Percentiles rank a stretch among this genome's conserved stretches.
Conservation (phyloP, 129 eudicot genomes). For the Flaveria bidentis region DNA sequence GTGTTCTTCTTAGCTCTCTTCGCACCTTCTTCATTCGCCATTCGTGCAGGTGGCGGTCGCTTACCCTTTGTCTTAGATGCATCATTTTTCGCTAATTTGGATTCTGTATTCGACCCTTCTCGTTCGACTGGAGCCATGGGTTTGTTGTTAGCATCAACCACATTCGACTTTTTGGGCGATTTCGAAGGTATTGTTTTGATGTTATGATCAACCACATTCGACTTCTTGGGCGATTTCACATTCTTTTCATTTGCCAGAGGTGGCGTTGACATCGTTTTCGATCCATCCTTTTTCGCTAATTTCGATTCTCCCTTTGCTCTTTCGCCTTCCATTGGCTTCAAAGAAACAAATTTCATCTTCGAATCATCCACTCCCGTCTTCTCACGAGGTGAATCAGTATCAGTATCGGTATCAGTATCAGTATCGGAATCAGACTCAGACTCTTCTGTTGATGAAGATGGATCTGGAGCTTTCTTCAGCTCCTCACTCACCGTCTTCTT, state of each 20-base stretch:
- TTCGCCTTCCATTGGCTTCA: neutral
- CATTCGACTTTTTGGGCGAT: too few species aligned
- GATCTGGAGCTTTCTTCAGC: slow-evolving; percentile 7
- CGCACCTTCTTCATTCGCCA: neutral
- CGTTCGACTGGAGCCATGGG: slow-evolving; percentile 15
- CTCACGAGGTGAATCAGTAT: neutral
- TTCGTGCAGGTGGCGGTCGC: slow-evolving; percentile 6
- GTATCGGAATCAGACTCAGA: neutral
- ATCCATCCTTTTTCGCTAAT: neutral
- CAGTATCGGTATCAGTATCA: neutral
- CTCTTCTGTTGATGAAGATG: neutral
- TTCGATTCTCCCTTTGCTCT: neutral
- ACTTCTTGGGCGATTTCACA: slow-evolving; percentile 12
- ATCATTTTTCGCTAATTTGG: neutral
- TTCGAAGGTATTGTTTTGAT: slow-evolving; percentile 26
- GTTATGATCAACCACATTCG: neutral
- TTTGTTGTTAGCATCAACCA: too few species aligned
- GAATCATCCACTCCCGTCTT: neutral
- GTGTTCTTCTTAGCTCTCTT: slow-evolving; percentile 31
- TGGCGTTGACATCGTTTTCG: neutral
- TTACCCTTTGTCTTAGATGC: slow-evolving; percentile 8
- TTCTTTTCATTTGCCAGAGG: neutral
- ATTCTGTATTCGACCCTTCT: neutral
- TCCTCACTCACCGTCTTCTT: neutral
- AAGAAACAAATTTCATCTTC: neutral